Evolutionary conservation across 2,329 filamentous ascomycete genomes (phyloP).

Genomic region (Penicillium aurantiogriseum): DNA sequence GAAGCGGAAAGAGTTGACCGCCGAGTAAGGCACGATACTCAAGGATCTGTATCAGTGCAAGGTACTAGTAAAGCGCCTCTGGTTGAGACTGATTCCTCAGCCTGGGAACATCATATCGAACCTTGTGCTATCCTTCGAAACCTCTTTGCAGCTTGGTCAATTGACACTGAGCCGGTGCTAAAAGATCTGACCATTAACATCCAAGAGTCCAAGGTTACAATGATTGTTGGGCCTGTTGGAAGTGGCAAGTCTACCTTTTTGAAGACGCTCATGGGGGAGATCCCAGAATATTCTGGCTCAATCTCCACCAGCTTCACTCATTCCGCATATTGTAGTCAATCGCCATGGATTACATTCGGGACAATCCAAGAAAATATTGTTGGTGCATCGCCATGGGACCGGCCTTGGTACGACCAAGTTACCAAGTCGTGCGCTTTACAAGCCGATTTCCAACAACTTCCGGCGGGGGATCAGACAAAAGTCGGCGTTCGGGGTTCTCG

Average conservation of each 20-base stretch:
- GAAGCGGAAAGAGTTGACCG: slow-evolving; percentile 14
- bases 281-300: slow-evolving; percentile 13
- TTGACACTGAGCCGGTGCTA: slow-evolving; percentile 14
- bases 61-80: background rate
- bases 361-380: slow-evolving; percentile 18
- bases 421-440: slow-evolving; percentile 12
- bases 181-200: slow-evolving; percentile 16
- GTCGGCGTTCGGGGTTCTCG: slow-evolving; percentile 22
- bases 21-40: slow-evolving; percentile 1
- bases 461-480: slow-evolving; percentile 23
- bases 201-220: slow-evolving; percentile 6
- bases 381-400: slow-evolving; percentile 14
- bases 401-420: slow-evolving; percentile 12
- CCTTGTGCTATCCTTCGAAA: slow-evolving; percentile 6
- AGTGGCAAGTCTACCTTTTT: slow-evolving; percentile 24
- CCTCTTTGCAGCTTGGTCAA: slow-evolving; percentile 15
- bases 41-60: background rate
- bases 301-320: slow-evolving; percentile 14
- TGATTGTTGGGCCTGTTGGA: slow-evolving; percentile 22
- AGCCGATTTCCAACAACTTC: slow-evolving; percentile 15
- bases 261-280: slow-evolving; percentile 18
- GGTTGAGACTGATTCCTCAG: slow-evolving; percentile 1
- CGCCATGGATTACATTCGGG: slow-evolving; percentile 21
- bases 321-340: slow-evolving; percentile 21
- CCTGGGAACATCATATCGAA: background rate